Conservation (phyloP, 73 alveolate species). For the Paramecium sexaurelia region DNA sequence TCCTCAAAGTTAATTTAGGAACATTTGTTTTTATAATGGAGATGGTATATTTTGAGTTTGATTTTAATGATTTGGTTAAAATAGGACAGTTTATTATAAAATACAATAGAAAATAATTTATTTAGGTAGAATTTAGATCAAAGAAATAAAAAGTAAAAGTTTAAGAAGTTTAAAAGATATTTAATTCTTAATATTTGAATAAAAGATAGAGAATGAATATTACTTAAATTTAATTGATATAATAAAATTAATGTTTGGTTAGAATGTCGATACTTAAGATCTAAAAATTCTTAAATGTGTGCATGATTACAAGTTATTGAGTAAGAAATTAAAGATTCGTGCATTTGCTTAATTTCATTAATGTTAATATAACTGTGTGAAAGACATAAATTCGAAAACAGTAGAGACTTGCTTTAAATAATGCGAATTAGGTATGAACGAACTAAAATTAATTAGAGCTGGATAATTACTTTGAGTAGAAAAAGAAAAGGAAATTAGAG, state of each 20-base stretch:
- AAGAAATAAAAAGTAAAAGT: too few relatives aligned
- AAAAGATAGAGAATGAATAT: background rate
- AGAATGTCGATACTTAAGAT: conserved; percentile 35
- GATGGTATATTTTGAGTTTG: too few relatives aligned
- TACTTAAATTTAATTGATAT: background rate
- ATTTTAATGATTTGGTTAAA: too few relatives aligned
- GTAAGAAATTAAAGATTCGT: conserved; percentile 1
- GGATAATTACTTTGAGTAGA: conserved; percentile 13
- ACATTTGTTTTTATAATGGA: too few relatives aligned
- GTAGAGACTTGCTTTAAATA: conserved; percentile 22
- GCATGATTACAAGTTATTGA: background rate
- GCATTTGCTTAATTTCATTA: conserved; percentile 41
- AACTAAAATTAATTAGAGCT: background rate
- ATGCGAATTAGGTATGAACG: conserved; percentile 39
- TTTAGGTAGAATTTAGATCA: too few relatives aligned
- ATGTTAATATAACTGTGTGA: conserved; percentile 36
- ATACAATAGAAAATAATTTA: too few relatives aligned
- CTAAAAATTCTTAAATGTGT: conserved; percentile 38
- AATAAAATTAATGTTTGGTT: conserved; percentile 36
- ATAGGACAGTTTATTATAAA: too few relatives aligned
- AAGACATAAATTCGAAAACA: conserved; percentile 3
- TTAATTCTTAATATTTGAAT: background rate
- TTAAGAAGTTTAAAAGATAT: conserved; percentile 50
- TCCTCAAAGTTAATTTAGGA: too few relatives aligned
- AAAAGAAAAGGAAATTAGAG: background rate